These are phyloP conservation scores for Microbotryomycetes sp. DNA, from an alignment of 1,284 basidiomycete species.

Conservation along the genomic window DNA sequence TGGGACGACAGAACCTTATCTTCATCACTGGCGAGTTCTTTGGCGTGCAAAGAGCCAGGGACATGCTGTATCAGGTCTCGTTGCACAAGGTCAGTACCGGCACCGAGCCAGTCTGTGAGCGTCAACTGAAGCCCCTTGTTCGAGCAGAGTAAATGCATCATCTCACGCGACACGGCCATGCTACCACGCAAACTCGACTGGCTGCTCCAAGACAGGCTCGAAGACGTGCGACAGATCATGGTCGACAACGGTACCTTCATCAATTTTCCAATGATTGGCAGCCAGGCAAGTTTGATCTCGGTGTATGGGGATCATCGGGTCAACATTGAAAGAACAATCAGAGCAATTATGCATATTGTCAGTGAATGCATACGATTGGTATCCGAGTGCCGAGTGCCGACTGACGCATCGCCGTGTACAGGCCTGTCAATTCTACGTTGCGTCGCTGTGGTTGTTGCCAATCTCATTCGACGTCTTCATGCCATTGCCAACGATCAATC, in stretches of 20 bases:
- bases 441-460: slow-evolving; percentile 91
- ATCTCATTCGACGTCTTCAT: slow-evolving; percentile 87
- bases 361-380: slow-evolving; percentile 41
- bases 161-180: slow-evolving; percentile 87
- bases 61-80: slow-evolving; percentile 87
- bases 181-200: slow-evolving; percentile 95
- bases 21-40: slow-evolving; percentile 99
- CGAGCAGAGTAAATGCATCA: slow-evolving; percentile 75
- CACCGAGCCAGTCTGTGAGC: not conserved
- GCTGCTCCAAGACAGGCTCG: slow-evolving; percentile 88
- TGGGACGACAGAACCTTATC: slow-evolving; percentile 62
- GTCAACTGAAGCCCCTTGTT: not conserved
- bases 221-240: slow-evolving; percentile 87
- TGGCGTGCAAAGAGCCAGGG: slow-evolving; percentile 85
- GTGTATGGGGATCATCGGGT: slow-evolving; percentile 92
- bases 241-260: slow-evolving; percentile 94
- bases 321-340: slow-evolving; percentile 89
- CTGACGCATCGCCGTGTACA: slow-evolving; percentile 44
- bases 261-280: slow-evolving; percentile 80
- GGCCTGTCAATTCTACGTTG: slow-evolving; percentile 94
- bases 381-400: not conserved
- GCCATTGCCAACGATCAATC: slow-evolving; percentile 69
- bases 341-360: slow-evolving; percentile 91
- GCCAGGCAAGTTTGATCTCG: slow-evolving; percentile 79
- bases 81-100: slow-evolving; percentile 62